Evolutionary conservation across 352 stramenopile genomes (phyloP).

Genomic region (Globisporangium cederbergense): DNA sequence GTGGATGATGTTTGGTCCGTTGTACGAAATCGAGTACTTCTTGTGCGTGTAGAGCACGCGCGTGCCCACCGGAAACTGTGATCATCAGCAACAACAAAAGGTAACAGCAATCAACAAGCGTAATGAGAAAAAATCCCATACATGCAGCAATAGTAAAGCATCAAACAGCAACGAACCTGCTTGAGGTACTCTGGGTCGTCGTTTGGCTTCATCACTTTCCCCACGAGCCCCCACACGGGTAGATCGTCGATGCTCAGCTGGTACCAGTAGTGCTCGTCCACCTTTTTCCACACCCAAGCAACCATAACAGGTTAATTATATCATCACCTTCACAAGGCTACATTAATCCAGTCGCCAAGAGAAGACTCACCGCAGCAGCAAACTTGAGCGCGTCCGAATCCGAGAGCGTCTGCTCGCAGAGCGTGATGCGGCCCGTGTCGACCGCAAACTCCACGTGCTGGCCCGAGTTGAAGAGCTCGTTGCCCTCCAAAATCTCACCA

Average conservation of each 20-base stretch:
- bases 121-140: neutral
- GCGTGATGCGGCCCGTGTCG: conserved; percentile 54
- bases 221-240: conserved; percentile 98
- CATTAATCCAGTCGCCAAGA: neutral
- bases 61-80: conserved; percentile 68
- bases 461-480: conserved; percentile 93
- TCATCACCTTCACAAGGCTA: neutral
- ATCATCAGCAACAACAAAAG: neutral
- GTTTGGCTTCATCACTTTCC: conserved; percentile 92
- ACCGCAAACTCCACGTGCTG: conserved; percentile 79
- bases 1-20: conserved; percentile 96
- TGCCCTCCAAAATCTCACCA: conserved; percentile 95
- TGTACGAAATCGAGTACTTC: conserved; percentile 96
- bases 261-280: conserved; percentile 98
- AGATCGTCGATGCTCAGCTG: conserved; percentile 99
- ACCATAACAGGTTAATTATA: neutral
- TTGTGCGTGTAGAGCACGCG: conserved; percentile 96
- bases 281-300: conserved; percentile 15
- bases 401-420: conserved; percentile 72
- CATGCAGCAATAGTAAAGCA: neutral
- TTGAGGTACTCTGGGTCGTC: conserved; percentile 84
- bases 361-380: conserved; percentile 48
- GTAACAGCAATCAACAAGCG: neutral
- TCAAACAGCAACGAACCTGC: conserved; percentile 25
- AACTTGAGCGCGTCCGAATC: conserved; percentile 78